Conservation (phyloP, 768 basidiomycete species). For the Kwoniella europaea region DNA sequence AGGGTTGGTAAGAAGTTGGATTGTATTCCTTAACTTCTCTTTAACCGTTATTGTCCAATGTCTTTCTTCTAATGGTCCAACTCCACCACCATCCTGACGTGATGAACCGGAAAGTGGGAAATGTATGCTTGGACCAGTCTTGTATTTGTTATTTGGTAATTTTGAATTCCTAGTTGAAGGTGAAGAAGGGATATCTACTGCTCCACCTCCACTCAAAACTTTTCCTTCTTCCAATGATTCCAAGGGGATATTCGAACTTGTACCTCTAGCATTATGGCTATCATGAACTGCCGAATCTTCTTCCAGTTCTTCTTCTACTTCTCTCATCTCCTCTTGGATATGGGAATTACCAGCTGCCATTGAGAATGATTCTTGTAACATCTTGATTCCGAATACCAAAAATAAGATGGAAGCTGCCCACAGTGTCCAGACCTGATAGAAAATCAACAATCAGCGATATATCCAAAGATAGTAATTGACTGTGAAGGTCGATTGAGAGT, state of each 20-base stretch:
- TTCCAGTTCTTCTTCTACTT: slow-evolving; percentile 94
- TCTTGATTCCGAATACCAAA: slow-evolving; percentile 84
- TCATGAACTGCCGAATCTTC: slow-evolving; percentile 67
- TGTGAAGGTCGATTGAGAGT: too few relatives aligned
- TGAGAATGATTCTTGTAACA: slow-evolving; percentile 79
- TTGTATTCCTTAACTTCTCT: slow-evolving; percentile 81
- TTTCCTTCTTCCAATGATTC: slow-evolving; percentile 76
- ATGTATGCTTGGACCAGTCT: slow-evolving; percentile 21
- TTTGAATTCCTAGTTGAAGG: slow-evolving; percentile 9
- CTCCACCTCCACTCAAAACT: not conserved
- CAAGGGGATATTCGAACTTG: slow-evolving; percentile 64
- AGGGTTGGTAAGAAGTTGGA: slow-evolving; percentile 80
- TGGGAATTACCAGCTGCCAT: slow-evolving; percentile 81
- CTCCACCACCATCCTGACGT: slow-evolving; percentile 15
- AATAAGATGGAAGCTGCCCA: slow-evolving; percentile 76
- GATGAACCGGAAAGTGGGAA: slow-evolving; percentile 30
- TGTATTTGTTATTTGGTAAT: not conserved
- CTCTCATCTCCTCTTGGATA: slow-evolving; percentile 90
- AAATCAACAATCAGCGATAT: not conserved
- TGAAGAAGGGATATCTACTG: slow-evolving; percentile 12
- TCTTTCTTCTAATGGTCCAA: slow-evolving; percentile 22
- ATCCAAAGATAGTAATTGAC: too few relatives aligned
- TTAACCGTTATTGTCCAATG: slow-evolving; percentile 42
- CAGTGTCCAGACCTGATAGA: slow-evolving; percentile 47
- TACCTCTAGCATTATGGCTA: slow-evolving; percentile 39